Base-by-base conservation (phyloP, 257 asterid genomes). In the Phtheirospermum japonicum region DNA sequence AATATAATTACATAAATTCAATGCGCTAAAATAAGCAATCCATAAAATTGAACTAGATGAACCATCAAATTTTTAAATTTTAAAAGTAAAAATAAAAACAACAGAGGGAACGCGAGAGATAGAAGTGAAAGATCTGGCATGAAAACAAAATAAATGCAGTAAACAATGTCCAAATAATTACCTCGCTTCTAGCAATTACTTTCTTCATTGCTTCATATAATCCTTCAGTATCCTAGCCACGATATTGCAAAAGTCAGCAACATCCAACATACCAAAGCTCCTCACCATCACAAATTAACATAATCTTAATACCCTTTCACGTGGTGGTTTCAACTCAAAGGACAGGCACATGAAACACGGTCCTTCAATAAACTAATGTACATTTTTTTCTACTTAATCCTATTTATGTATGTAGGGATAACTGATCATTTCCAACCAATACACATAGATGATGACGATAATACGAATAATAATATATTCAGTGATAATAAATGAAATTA, bases 171-270 rank as follows among this genome's bases (percentile, higher is more conserved):
- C 39, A 19, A 57, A n/a, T 17, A 52, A 34, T 70, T 80, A 91
- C 98, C 96, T 86, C 81, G 42, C 83, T 76, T 78, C 82, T 82
- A 65, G 84, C 77, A 59, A 91, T 83, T 59, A 92, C 94, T 65
- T 80, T 84, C 71, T 71, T 74, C 92, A 88, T 68, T 23, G 78
- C 83, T 52, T 86, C 89, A 75, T 69, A 74, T 72, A 91, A 79
- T 70, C 78, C 83, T 59, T 80, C 85, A 14, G 95, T 67, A 64
- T 88, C 95, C 98, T 88, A 80, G 69, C 55, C 81, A 82, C 59
- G 54, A 74, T 74, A 79, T 79, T 73, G 78, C 79, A 74, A 80
- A 23, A 73, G 83, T 87, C 75, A 90, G 77, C 75, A 74, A 74
- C 78, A 67, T 59, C 65, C 71, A 66, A 72, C 39, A 54, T 39